Percentiles rank a stretch among this genome's conserved stretches.
Conservation (phyloP, 768 basidiomycete genomes). For the Hypsizygus marmoreus region DNA sequence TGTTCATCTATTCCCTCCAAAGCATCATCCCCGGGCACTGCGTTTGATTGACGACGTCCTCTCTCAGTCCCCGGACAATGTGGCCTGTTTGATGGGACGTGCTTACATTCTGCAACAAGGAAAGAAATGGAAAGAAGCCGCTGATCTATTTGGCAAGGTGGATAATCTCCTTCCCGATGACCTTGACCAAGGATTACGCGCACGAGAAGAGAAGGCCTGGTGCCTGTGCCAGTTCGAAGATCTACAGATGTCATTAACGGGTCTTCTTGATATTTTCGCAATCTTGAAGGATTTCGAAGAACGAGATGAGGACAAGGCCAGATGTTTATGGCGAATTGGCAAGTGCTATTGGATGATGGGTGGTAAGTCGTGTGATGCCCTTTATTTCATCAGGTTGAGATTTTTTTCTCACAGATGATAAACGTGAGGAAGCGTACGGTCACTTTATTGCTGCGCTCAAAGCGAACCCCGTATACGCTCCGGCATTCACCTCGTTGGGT, state of each 20-base stretch:
- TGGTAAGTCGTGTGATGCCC: conserved; percentile 44
- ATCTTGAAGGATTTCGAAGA: conserved; percentile 47
- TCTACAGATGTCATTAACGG: conserved; percentile 45
- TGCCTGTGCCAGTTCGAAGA: conserved; percentile 61
- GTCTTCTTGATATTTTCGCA: conserved; percentile 50
- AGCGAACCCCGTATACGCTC: conserved; percentile 73
- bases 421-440: conserved; percentile 69
- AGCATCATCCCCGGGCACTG: conserved; percentile 82
- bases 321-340: conserved; percentile 87
- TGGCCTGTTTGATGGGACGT: conserved; percentile 68
- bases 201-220: conserved; percentile 86
- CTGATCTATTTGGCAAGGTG: conserved; percentile 60
- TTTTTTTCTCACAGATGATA: conserved; percentile 35
- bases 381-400: conserved; percentile 7
- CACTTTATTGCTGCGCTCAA: conserved; percentile 82
- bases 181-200: conserved; percentile 53
- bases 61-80: conserved; percentile 57
- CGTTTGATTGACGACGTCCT: conserved; percentile 76
- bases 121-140: conserved; percentile 70
- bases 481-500: conserved; percentile 93
- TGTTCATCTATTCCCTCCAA: conserved; percentile 86
- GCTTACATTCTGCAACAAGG: conserved; percentile 72
- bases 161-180: conserved; percentile 47
- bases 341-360: conserved; percentile 70
- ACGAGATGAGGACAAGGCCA: conserved; percentile 61